Conservation (phyloP, 2,329 filamentous ascomycete genomes). For the Purpureocillium lavendulum region DNA sequence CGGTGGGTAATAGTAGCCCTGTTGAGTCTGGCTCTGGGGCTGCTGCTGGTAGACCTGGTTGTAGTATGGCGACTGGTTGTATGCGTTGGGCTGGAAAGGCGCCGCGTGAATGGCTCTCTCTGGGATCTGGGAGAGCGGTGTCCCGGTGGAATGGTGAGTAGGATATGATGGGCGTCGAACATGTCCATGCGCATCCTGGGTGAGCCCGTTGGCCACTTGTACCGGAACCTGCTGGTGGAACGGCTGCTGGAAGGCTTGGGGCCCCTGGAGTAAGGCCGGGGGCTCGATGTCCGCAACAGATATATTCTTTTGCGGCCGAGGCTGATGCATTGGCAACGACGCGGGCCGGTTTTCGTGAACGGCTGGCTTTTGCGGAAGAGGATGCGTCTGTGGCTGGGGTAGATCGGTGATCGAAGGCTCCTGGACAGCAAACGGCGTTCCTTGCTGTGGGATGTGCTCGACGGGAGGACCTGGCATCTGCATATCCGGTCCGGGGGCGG, state of each 20-base stretch:
- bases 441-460: conserved; percentile 10
- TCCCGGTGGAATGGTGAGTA: conserved; percentile 63
- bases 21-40: conserved; percentile 30
- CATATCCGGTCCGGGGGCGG: conserved; percentile 33
- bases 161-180: conserved; percentile 60
- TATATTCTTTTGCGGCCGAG: conserved; percentile 87
- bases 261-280: conserved; percentile 51
- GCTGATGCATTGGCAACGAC: conserved; percentile 76
- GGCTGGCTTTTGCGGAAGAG: conserved; percentile 48
- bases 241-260: conserved; percentile 77
- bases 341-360: conserved; percentile 47
- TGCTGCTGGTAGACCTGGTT: conserved; percentile 31
- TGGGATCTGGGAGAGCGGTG: conserved; percentile 83
- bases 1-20: conserved; percentile 62
- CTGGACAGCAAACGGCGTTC: conserved; percentile 7
- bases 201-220: conserved; percentile 52
- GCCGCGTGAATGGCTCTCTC: conserved; percentile 87
- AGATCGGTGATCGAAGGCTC: conserved; percentile 40
- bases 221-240: conserved; percentile 93
- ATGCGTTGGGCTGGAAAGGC: conserved; percentile 74
- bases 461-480: conserved; percentile 10
- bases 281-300: conserved; percentile 90
- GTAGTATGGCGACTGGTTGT: conserved; percentile 48
- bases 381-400: conserved; percentile 49
- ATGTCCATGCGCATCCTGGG: conserved; percentile 55